Evolutionary conservation across 1,284 basidiomycete genomes (phyloP).

Genomic region (Psilocybe mexicana): DNA sequence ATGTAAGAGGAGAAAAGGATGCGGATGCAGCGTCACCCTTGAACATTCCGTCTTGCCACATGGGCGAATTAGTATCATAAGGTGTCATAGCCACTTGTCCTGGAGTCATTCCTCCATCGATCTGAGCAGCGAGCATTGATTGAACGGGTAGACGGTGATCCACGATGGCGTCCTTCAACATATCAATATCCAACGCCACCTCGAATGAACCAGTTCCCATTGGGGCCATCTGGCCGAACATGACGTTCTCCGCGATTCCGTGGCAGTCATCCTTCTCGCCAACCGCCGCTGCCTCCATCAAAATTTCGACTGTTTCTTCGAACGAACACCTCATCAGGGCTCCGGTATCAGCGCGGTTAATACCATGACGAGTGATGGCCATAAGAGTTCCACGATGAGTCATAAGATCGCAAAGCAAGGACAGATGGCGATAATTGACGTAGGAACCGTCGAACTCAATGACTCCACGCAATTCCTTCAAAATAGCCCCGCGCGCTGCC

Average conservation of each 20-base stretch:
- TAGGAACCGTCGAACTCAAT: slow-evolving; percentile 99
- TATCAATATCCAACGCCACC: slow-evolving; percentile 94
- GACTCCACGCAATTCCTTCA: slow-evolving; percentile 90
- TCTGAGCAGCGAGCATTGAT: slow-evolving; percentile 77
- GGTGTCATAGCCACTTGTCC: slow-evolving; percentile 92
- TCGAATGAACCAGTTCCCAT: slow-evolving; percentile 98
- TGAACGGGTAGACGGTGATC: slow-evolving; percentile 93
- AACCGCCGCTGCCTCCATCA: slow-evolving; percentile 98
- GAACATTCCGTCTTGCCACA: slow-evolving; percentile 72
- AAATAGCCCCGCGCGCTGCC: slow-evolving; percentile 91
- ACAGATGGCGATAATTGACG: slow-evolving; percentile 98
- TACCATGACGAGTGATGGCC: slow-evolving; percentile 99
- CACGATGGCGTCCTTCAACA: slow-evolving; percentile 98
- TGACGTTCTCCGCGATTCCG: slow-evolving; percentile 97
- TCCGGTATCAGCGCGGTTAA: slow-evolving; percentile 96
- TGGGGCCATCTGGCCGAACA: slow-evolving; percentile 98
- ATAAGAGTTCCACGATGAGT: slow-evolving; percentile 94
- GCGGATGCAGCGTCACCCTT: slow-evolving; percentile 85
- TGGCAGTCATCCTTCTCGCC: slow-evolving; percentile 99
- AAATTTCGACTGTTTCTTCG: slow-evolving; percentile 98
- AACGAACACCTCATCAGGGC: slow-evolving; percentile 99
- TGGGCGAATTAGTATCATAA: slow-evolving; percentile 88
- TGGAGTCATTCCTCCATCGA: slow-evolving; percentile 90
- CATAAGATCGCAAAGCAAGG: slow-evolving; percentile 97
- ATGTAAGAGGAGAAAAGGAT: slow-evolving; percentile 92